Evolutionary conservation across 2,329 filamentous ascomycete species (phyloP), one percentile per base, ranked within the genome.

Genomic region (Endothia cerciana): DNA sequence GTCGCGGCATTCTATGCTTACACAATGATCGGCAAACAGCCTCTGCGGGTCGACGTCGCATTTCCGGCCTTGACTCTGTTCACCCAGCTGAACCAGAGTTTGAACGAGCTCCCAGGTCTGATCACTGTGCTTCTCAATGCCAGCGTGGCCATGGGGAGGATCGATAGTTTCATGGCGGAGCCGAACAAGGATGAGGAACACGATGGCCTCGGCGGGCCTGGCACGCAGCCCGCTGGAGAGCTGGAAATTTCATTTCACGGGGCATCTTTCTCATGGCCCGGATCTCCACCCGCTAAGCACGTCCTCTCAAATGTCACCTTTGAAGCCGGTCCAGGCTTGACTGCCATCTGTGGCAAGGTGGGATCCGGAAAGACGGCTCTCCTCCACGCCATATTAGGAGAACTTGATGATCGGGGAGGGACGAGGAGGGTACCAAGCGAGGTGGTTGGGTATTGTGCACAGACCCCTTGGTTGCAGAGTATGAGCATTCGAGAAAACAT

Each of bases 11-110:
- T 97, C 71, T 92, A 89, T 70, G 89, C 92, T 0, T 97, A 93
- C 75, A 95, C 93, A 0, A 83, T 90, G 13, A 75, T 94, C 47
- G 87, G 90, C 4, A 86, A 87, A 0, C 82, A 86, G 58, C 85
- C 88, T 0, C 78, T 97, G 10, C 88, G 88, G 0, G 88, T 97
- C 43, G 91, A 97, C 68, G 83, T 97, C 33, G 93, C 93, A 11
- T 97, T 97, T 75, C 93, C 93, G 0, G 93, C 93, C 0, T 81
- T 97, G 2, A 89, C 94, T 68, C 82, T 97, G 0, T 97, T 97
- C 72, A 81, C 82, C 1, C 87, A 94, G 80, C 80, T 97, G 13
- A 91, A 94, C 71, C 82, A 79, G 1, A 91, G 88, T 67, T 80
- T 97, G 59, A 87, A 89, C 64, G 90, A 93, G 62, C 78, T 96